phyloP scores from a whole-genome alignment of 306 rosid species.

The Gastrolobium bilobum region DNA sequence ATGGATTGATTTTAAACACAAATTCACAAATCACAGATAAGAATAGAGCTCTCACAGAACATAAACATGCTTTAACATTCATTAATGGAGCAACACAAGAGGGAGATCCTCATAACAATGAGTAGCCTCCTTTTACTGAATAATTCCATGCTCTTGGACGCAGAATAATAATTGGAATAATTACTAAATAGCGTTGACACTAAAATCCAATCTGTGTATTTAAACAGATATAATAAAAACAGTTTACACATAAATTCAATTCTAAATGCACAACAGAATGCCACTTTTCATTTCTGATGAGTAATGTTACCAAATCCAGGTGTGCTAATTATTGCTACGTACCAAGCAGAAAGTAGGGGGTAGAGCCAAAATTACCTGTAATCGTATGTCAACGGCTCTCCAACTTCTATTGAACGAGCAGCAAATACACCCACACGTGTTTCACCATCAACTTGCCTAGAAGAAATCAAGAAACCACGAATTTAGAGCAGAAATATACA shows the following conservation, averaged over 20 bases:
- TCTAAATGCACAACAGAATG: slow-evolving; percentile 18
- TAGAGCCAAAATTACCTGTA: slow-evolving; percentile 68
- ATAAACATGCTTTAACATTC: too few species aligned
- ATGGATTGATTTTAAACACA: too few species aligned
- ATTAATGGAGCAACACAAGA: too few species aligned
- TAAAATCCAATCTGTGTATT: not conserved
- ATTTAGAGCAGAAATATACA: slow-evolving; percentile 34
- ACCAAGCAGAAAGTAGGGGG: slow-evolving; percentile 14
- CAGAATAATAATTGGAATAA: not conserved
- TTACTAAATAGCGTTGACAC: not conserved
- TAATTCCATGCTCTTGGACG: not conserved
- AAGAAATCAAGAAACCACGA: slow-evolving; percentile 38
- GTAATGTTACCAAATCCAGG: not conserved
- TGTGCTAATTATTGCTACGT: not conserved
- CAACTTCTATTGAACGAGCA: slow-evolving; percentile 74
- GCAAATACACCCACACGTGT: slow-evolving; percentile 88
- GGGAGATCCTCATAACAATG: too few species aligned
- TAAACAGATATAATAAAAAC: not conserved
- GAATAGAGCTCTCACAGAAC: too few species aligned
- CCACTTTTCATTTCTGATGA: not conserved
- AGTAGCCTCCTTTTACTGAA: too few species aligned
- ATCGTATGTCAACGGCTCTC: slow-evolving; percentile 90
- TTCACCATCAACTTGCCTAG: slow-evolving; percentile 96
- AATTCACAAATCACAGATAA: too few species aligned
- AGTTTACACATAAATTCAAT: too few species aligned